Evolutionary conservation across 192 early-diverging fungal genomes (phyloP), one percentile per base, ranked within the genome.

Genomic region (Coemansia sp.): DNA sequence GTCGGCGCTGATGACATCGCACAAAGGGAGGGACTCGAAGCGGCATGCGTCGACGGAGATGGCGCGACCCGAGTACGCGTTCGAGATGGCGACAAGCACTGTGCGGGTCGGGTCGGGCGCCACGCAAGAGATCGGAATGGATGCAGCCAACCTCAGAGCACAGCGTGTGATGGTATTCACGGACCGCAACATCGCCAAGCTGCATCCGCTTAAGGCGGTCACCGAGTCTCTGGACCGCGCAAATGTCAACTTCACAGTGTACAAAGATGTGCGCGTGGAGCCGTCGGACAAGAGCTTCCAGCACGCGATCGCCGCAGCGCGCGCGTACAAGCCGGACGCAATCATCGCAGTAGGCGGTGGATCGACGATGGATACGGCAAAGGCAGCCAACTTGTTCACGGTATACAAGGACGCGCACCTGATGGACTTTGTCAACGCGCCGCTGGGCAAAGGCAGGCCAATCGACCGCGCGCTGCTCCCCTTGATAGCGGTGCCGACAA

Each of bases 271-370:
- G 45, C 85, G 91, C 39, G 89, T 93, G 16, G 94, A 96, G 74
- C 94, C 94, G 34, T 93, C 92, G 9, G 93, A 95, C 77, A 49
- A 62, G 45, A 90, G 91, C 72, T 92, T 96, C 82, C 84, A 89
- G 80, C 77, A 90, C 33, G 94, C 94, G 16, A 93, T 96, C 72
- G 87, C 87, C 14, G 93, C 92, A 56, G 89, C 91, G 34, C 88
- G 89, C 66, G 59, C 72, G 21, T 89, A 94, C 67, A 71, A 76
- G 24, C 91, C 92, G 1, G 94, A 96, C 69, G 89, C 92, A 8
- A 92, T 96, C 74, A 81, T 96, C 15, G 94, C 94, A 30, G 94
- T 96, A 3, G 94, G 94, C 51, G 94, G 94, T 57, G 94, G 94
- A 20, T 93, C 91, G 5, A 92, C 92, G 33, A 94, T 96, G 57